These are phyloP conservation scores for Leersia perrieri DNA, from an alignment of 176 grass and related monocot genomes.

Conservation along the genomic window DNA sequence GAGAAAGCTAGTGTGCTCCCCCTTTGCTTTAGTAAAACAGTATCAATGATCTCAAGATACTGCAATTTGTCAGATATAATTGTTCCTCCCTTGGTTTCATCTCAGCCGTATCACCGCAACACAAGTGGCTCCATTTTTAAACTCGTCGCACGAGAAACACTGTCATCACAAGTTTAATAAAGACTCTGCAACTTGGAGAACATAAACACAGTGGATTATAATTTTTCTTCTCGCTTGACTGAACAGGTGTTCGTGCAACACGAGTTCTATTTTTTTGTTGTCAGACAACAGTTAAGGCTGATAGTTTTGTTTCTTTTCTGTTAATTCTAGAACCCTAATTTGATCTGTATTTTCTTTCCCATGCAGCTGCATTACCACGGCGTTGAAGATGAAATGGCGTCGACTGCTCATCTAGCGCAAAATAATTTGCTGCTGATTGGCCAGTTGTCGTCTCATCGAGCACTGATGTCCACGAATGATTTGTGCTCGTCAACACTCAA, in stretches of 20 bases:
- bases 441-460: background rate
- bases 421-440: background rate
- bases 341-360: background rate
- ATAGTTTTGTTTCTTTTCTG: background rate
- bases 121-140: background rate
- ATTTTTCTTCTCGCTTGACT: background rate
- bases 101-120: background rate
- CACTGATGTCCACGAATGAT: background rate
- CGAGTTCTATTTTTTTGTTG: background rate
- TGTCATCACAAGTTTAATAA: background rate
- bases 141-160: background rate
- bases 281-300: background rate
- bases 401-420: background rate
- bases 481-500: background rate
- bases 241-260: constrained; percentile 6
- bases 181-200: background rate
- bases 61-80: background rate
- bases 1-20: constrained; percentile 25
- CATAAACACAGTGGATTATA: background rate
- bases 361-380: background rate
- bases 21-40: background rate
- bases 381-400: background rate
- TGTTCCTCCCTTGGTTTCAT: background rate
- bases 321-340: background rate
- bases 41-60: background rate